These are phyloP conservation scores for Tolypocladium pustulatum DNA, from an alignment of 2,329 filamentous ascomycete species.

Conservation along the genomic window DNA sequence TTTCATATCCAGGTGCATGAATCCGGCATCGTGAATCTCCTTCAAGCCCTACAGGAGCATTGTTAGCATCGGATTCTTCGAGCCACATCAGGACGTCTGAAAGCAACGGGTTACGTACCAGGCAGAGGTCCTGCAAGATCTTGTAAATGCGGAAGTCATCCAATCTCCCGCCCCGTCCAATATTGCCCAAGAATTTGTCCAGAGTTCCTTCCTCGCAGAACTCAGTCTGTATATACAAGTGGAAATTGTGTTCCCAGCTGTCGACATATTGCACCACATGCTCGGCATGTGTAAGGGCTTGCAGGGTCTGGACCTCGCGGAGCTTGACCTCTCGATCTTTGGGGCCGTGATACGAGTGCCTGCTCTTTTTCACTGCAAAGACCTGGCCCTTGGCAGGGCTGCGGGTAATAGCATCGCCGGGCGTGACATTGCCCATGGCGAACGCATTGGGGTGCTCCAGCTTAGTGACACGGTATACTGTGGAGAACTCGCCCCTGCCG, in stretches of 20 bases:
- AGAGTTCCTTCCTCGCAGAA: conserved; percentile 92
- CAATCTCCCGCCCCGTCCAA: conserved; percentile 73
- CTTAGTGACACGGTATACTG: conserved; percentile 69
- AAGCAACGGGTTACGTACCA: conserved; percentile 45
- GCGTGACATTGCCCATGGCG: conserved; percentile 32
- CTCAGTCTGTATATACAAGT: conserved; percentile 95
- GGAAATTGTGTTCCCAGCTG: conserved; percentile 75
- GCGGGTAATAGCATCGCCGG: conserved; percentile 36
- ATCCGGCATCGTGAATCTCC: conserved; percentile 80
- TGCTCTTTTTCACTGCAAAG: conserved; percentile 91
- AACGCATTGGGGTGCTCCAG: conserved; percentile 20
- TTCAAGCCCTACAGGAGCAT: conserved; percentile 59
- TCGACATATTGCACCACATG: conserved; percentile 79
- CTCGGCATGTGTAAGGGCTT: conserved; percentile 66
- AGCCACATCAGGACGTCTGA: too few relatives aligned
- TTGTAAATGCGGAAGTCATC: conserved; percentile 99
- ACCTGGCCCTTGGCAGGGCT: conserved; percentile 48
- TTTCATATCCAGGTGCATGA: conserved; percentile 78
- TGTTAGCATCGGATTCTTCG: conserved; percentile 2
- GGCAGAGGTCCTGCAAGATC: conserved; percentile 74
- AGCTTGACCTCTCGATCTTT: conserved; percentile 77
- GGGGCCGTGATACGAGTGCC: conserved; percentile 64
- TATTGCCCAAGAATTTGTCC: conserved; percentile 71
- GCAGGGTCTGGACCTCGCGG: conserved; percentile 72
- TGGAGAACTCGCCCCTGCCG: conserved; percentile 86